Base-by-base conservation (phyloP, 2,329 filamentous ascomycete species). In the Penicillium sp. region DNA sequence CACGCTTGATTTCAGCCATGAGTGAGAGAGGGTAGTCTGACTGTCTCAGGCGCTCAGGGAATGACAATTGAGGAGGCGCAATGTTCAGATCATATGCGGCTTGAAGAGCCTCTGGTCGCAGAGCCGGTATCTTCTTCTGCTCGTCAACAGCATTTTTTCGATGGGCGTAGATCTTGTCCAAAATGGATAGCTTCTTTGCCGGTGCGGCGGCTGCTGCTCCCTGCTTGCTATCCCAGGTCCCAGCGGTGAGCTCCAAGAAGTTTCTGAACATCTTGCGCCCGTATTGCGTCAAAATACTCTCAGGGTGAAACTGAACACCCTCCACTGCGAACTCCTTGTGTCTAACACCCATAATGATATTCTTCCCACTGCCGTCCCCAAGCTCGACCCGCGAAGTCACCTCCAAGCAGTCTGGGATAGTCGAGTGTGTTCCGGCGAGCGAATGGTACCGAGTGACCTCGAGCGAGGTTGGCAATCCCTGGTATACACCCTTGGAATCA, bases 1-100 rank as follows among this genome's bases (percentile, higher is more conserved):
- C 96, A 57, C 94, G 86, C 78, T 99, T 99, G 73, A 99, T 96
- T 75, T 99, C 94, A 13, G 94, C 93, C 89, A 97, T 93, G 12
- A 99, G 82, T 1, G 93, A 89, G n/a, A 97, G 81, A n/a, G 89
- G 85, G 69, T 92, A 96, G 2, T 91, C 87, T 5, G 92, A 92
- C 73, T 91, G 85, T 64, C 88, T 86, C 63, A 99, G 79, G 43
- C 94, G 86, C 58, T 88, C 83, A 51, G 91, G 83, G 64, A 97
- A 92, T 0, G 89, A 85, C 33, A 97, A 85, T 61, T 90, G 86
- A 8, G 94, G 90, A 41, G 94, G 94, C 0, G 93, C 89, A 41
- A 93, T 85, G 66, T 90, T 89, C 33, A 97, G 82, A 59, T 93
- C 85, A 71, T 96, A 96, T 1, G 91, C 86, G 25, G 91, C 91